These are phyloP conservation scores for Coffea humblotiana DNA, from an alignment of 305 asterid species.

Conservation along the genomic window DNA sequence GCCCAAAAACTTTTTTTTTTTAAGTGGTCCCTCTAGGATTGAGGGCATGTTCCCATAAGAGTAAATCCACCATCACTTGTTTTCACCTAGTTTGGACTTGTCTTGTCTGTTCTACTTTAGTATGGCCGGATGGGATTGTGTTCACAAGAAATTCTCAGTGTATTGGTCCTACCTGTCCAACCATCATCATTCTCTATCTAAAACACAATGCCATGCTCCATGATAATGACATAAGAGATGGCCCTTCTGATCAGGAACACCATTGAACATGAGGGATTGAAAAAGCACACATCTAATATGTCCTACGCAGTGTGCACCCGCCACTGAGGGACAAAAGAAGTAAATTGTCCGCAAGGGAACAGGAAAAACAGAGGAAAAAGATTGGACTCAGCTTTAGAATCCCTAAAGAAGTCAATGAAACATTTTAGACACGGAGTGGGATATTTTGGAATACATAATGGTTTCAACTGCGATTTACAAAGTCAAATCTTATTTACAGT, in stretches of 20 bases:
- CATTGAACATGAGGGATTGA: neutral
- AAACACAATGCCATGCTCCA: neutral
- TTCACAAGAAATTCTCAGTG: neutral
- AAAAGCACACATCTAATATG: neutral
- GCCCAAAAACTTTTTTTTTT: neutral
- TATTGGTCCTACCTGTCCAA: conserved; percentile 1
- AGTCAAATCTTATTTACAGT: neutral
- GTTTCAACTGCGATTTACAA: neutral
- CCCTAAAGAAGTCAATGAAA: neutral
- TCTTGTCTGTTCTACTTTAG: neutral
- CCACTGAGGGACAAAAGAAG: neutral
- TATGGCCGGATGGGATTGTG: neutral
- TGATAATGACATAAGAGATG: neutral
- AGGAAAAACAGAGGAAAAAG: neutral
- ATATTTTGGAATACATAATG: too few relatives aligned
- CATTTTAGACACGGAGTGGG: neutral
- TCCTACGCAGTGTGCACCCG: neutral
- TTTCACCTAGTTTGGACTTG: neutral
- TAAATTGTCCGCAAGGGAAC: neutral
- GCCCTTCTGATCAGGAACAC: neutral
- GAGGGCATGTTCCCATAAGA: neutral
- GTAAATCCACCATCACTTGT: neutral
- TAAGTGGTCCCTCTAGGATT: neutral
- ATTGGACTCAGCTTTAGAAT: neutral
- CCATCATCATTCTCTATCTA: neutral